phyloP scores from a whole-genome alignment of 2,329 filamentous ascomycete species.

The Akanthomyces dipterigenus region DNA sequence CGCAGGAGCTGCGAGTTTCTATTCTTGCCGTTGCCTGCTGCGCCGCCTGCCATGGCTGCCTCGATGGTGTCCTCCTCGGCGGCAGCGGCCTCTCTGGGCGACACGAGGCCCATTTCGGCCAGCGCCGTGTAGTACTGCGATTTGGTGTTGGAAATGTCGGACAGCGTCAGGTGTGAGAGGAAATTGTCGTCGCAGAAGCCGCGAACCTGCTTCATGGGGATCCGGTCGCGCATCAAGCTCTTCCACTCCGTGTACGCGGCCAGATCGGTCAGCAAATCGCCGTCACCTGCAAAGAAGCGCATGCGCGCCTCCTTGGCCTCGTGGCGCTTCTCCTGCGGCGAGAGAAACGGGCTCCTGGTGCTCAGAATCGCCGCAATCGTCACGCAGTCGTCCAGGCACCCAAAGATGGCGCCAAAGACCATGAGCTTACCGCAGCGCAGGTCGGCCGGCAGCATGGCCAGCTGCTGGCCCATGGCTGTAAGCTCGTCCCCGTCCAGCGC shows the following conservation, averaged over 20 bases:
- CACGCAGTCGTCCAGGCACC: slow-evolving; percentile 80
- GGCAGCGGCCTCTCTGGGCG: slow-evolving; percentile 28
- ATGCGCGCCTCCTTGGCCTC: slow-evolving; percentile 70
- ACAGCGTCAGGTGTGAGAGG: slow-evolving; percentile 73
- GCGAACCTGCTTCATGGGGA: slow-evolving; percentile 57
- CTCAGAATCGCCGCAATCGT: slow-evolving; percentile 92
- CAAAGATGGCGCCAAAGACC: slow-evolving; percentile 90
- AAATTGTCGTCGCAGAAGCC: slow-evolving; percentile 82
- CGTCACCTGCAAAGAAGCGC: slow-evolving; percentile 68
- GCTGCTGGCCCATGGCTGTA: slow-evolving; percentile 83
- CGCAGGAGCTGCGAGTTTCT: slow-evolving; percentile 49
- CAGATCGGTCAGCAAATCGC: slow-evolving; percentile 83
- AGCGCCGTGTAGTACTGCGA: slow-evolving; percentile 81
- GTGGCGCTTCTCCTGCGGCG: slow-evolving; percentile 75
- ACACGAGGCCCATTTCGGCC: slow-evolving; percentile 76
- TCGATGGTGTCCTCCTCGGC: slow-evolving; percentile 18
- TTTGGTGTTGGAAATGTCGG: slow-evolving; percentile 81
- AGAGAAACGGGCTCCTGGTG: slow-evolving; percentile 77
- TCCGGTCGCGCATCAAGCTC: slow-evolving; percentile 51
- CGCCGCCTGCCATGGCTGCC: slow-evolving; percentile 23
- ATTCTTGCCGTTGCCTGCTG: slow-evolving; percentile 15
- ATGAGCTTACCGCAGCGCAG: slow-evolving; percentile 89
- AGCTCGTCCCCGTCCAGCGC: slow-evolving; percentile 80
- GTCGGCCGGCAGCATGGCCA: slow-evolving; percentile 93
- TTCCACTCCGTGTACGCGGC: slow-evolving; percentile 79